Percentiles rank a stretch among this genome's conserved stretches.
These are phyloP conservation scores for Fusarium begoniae DNA, from an alignment of 2,329 filamentous ascomycete species.

Conservation along the genomic window DNA sequence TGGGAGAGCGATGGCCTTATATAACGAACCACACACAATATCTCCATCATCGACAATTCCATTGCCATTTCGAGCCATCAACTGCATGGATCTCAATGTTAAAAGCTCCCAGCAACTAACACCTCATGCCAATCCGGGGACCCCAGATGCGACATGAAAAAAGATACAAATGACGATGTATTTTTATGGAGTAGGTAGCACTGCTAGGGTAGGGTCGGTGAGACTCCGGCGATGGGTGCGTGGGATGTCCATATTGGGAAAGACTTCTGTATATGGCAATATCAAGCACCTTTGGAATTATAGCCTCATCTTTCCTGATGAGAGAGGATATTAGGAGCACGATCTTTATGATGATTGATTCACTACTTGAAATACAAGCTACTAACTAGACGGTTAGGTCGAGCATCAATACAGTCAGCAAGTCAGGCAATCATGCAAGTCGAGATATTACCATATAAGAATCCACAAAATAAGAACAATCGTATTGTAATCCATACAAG, in stretches of 20 bases:
- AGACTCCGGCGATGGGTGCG: constrained; percentile 14
- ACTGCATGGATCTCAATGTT: neutral
- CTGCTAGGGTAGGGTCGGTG: neutral
- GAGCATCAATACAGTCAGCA: neutral
- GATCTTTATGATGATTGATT: neutral
- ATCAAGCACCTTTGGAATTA: neutral
- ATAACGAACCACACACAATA: neutral
- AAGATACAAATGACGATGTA: neutral
- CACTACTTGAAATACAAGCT: neutral
- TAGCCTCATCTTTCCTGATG: neutral
- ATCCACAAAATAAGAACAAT: neutral
- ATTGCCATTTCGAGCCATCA: neutral
- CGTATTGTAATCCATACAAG: neutral
- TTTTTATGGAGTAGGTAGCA: neutral
- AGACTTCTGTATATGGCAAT: constrained; percentile 22
- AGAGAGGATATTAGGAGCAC: neutral
- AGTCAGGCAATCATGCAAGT: neutral
- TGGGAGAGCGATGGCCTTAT: neutral
- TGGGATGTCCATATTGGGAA: constrained; percentile 5
- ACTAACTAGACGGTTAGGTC: neutral
- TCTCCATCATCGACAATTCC: neutral
- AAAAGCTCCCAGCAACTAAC: neutral
- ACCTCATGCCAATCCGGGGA: constrained; percentile 32
- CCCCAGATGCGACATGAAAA: constrained; percentile 29
- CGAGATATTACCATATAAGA: neutral